Conservation (phyloP, 2,329 filamentous ascomycete species). For the Clonostachys rosea region DNA sequence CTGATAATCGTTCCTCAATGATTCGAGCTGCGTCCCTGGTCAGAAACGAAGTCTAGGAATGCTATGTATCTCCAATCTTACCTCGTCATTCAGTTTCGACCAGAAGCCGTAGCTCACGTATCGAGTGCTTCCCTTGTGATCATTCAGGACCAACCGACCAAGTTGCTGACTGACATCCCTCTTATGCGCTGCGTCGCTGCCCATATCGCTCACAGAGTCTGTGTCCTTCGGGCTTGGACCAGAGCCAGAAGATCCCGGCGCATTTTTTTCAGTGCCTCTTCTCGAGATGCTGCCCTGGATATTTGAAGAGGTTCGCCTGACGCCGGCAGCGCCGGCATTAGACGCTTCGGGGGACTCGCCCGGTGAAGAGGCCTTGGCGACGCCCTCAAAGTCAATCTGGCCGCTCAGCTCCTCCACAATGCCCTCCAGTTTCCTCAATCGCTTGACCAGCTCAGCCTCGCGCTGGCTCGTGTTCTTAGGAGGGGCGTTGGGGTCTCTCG, state of each 20-base stretch:
- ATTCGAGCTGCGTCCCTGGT: constrained; percentile 18
- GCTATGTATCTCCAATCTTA: constrained; percentile 20
- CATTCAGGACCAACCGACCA: constrained; percentile 66
- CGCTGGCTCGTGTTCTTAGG: constrained; percentile 56
- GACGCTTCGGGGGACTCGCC: constrained; percentile 20
- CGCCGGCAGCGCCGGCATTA: constrained; percentile 1
- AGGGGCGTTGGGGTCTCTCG: constrained; percentile 60
- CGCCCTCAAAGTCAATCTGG: constrained; percentile 52
- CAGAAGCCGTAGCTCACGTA: constrained; percentile 77
- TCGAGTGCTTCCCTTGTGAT: constrained; percentile 61
- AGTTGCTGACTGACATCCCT: constrained; percentile 41
- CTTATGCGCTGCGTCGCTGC: constrained; percentile 16
- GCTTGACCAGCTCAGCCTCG: constrained; percentile 66
- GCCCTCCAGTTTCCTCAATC: constrained; percentile 67
- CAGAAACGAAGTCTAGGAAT: too few species aligned
- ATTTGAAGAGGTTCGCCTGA: neutral
- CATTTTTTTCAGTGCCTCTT: neutral
- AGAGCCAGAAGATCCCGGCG: constrained; percentile 4
- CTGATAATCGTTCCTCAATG: constrained; percentile 44
- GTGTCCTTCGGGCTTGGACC: constrained; percentile 13
- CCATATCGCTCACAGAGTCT: constrained; percentile 22
- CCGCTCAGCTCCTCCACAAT: constrained; percentile 68
- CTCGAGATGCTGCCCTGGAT: neutral
- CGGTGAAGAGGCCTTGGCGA: constrained; percentile 14
- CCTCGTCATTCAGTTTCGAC: constrained; percentile 72